A percentile compares a stretch with the other conserved stretches of the same genome.
Conservation (phyloP, 2,329 filamentous ascomycete species). For the Stagonosporopsis vannaccii region DNA sequence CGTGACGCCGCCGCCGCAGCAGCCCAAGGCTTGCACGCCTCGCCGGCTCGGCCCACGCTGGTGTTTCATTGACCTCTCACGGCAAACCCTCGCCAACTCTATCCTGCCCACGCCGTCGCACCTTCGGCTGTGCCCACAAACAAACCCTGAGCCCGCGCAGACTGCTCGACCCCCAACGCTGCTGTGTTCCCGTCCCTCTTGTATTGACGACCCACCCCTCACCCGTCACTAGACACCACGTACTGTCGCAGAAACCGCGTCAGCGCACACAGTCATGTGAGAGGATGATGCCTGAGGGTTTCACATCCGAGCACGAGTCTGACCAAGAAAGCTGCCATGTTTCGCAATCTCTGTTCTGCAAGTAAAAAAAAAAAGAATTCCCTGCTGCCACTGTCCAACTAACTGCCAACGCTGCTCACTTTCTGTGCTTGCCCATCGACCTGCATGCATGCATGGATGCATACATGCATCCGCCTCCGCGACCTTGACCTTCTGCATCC, state of each 20-base stretch:
- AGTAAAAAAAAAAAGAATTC: not conserved
- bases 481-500: too few relatives aligned
- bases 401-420: too few relatives aligned
- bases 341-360: constrained; percentile 1
- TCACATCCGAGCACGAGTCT: constrained; percentile 1
- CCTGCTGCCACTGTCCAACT: too few relatives aligned
- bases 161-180: not conserved
- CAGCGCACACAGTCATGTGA: constrained; percentile 25
- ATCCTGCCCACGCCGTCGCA: not conserved
- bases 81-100: not conserved
- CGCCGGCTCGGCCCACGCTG: constrained; percentile 10
- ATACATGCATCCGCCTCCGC: too few relatives aligned
- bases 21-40: constrained; percentile 7
- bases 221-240: constrained; percentile 3
- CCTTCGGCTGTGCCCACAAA: too few relatives aligned
- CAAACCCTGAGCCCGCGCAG: not conserved
- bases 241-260: constrained; percentile 22
- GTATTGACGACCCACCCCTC: not conserved
- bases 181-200: not conserved
- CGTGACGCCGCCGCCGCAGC: not conserved
- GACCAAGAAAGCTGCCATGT: constrained; percentile 2
- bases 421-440: too few relatives aligned
- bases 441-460: not conserved
- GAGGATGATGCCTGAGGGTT: constrained; percentile 15
- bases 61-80: constrained; percentile 6